These are phyloP conservation scores for Terana coerulea DNA, from an alignment of 768 basidiomycete species.

Conservation along the genomic window DNA sequence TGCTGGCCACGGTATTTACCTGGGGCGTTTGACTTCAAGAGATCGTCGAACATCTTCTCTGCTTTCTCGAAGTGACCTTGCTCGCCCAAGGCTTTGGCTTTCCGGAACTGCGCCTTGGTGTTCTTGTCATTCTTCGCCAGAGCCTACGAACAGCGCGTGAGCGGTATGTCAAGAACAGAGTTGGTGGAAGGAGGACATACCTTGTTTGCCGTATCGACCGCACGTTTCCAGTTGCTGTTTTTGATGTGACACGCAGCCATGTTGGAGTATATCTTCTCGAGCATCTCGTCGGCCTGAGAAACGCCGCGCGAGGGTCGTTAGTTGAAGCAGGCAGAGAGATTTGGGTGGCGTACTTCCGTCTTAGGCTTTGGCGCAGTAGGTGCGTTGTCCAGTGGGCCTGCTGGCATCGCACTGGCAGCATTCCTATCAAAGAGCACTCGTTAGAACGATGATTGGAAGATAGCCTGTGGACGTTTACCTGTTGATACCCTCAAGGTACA, in stretches of 20 bases:
- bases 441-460: not conserved
- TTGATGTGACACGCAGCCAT: constrained; percentile 85
- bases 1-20: constrained; percentile 34
- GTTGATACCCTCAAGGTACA: constrained; percentile 74
- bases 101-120: constrained; percentile 76
- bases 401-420: constrained; percentile 17
- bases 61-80: constrained; percentile 75
- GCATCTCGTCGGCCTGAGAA: constrained; percentile 68
- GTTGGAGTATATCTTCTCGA: constrained; percentile 83
- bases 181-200: constrained; percentile 27
- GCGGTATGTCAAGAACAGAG: not conserved
- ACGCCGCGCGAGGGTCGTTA: not conserved
- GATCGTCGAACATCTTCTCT: constrained; percentile 56
- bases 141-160: constrained; percentile 40
- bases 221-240: constrained; percentile 75
- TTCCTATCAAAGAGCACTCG: constrained; percentile 10
- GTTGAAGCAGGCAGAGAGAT: not conserved
- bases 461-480: constrained; percentile 46
- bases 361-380: constrained; percentile 43
- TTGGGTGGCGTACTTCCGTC: constrained; percentile 53
- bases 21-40: constrained; percentile 58
- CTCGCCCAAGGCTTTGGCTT: constrained; percentile 76
- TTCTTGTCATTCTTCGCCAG: constrained; percentile 72
- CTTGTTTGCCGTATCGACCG: constrained; percentile 79
- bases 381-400: constrained; percentile 13